Base-by-base conservation (phyloP, 139 green algal genomes). In the Coelastrella sp. region DNA sequence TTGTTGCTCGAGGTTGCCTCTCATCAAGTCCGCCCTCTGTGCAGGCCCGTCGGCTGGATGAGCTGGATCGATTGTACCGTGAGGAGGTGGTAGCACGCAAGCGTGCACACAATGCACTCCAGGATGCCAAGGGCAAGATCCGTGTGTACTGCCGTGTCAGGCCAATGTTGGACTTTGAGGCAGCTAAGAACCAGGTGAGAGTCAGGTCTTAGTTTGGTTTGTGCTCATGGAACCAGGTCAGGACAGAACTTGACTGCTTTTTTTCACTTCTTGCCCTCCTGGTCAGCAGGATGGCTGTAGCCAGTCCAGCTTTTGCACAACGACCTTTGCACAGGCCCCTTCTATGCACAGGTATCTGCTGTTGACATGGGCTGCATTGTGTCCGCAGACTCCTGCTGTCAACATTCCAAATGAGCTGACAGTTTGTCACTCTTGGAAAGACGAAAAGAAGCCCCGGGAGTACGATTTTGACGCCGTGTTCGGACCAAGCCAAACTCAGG, bases 71-170 rank as follows among this genome's bases (percentile, higher is more conserved):
- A 74, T 90, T 98, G 61, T 99, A 99, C 94, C 97, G 96, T 90
- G 96, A 98, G 60, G 96, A 98, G 93, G 93, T 96, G 89, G 92
- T 97, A 81, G 84, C 91, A 4, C 94, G 96, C 9, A 98, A 97
- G 94, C 91, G 94, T 6, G 97, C 95, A 85, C 97, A 96, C 94
- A 98, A 98, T 91, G 91, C 88, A 91, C 95, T 99, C 94, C 96
- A 99, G 91, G 98, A 99, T 94, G 97, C 99, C 95, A 98, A 98
- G 95, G 98, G 98, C 91, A 99, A 99, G 93, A 99, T 99, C 92
- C 95, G 98, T 9, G 98, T 99, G 60, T 99, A 95, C 90, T 96
- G 94, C 49, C 96, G 98, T 72, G 94, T 98, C 74, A 95, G 97
- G 6, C 98, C 98, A 56, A 95, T 99, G 83, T 93, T 98, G 60